Evolutionary conservation across 805 yeast species (phyloP).

Genomic region (Wickerhamiella nectarea): DNA sequence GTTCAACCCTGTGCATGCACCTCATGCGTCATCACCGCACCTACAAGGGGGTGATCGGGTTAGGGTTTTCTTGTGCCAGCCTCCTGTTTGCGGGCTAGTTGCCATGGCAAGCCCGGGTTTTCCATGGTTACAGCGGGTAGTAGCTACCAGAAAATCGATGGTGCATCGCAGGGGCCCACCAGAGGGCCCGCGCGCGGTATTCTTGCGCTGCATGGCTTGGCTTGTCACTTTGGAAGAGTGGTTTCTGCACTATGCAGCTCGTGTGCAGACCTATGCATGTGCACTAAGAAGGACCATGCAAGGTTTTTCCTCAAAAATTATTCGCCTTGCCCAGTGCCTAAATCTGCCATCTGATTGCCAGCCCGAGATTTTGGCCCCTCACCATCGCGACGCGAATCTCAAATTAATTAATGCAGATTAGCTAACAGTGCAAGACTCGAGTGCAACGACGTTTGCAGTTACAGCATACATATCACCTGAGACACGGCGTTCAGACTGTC

Average conservation of each 20-base stretch:
- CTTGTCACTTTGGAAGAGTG: not conserved
- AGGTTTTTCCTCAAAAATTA: no score
- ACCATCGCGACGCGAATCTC: no score
- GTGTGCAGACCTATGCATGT: slow-evolving; percentile 5
- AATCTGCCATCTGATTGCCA: no score
- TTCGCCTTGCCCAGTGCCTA: no score
- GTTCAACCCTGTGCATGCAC: slow-evolving; percentile 7
- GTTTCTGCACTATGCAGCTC: slow-evolving; percentile 5
- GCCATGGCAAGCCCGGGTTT: not conserved
- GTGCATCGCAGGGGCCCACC: no score
- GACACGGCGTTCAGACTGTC: not conserved
- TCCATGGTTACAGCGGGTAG: no score
- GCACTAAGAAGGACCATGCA: slow-evolving; percentile 1
- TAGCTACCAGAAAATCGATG: no score
- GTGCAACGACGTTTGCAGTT: not conserved
- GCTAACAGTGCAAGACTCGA: not conserved
- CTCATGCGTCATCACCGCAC: slow-evolving; percentile 6
- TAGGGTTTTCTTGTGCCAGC: not conserved
- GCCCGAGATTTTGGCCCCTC: no score
- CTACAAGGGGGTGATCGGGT: not conserved
- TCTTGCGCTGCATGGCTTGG: not conserved
- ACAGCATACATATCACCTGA: not conserved
- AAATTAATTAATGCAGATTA: slow-evolving; percentile 5
- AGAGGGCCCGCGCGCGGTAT: no score
- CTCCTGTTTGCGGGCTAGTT: not conserved